Evolutionary conservation across 2,329 filamentous ascomycete species (phyloP).

Genomic region (Aspergillus versicolor): DNA sequence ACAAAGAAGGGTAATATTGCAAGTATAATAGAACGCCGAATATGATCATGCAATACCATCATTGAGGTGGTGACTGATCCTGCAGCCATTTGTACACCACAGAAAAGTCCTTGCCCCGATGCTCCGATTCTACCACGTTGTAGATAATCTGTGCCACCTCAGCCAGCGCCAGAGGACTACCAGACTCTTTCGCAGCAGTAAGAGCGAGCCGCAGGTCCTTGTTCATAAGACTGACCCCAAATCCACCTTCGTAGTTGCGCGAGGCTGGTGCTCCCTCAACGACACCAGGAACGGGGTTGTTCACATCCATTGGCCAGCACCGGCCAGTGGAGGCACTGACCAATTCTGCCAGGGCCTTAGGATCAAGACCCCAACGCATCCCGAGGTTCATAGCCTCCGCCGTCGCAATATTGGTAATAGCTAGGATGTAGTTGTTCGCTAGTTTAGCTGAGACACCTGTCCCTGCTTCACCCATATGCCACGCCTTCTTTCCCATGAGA

Average conservation of each 20-base stretch:
- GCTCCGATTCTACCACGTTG: constrained; percentile 60
- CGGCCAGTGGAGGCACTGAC: constrained; percentile 92
- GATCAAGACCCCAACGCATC: constrained; percentile 61
- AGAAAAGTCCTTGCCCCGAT: constrained; percentile 74
- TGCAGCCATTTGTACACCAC: constrained; percentile 72
- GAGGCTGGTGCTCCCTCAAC: constrained; percentile 72
- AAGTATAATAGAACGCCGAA: background rate
- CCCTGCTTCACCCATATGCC: constrained; percentile 83
- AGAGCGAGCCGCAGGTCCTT: constrained; percentile 76
- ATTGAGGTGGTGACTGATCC: constrained; percentile 27
- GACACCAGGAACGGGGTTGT: constrained; percentile 90
- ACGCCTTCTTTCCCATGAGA: constrained; percentile 80
- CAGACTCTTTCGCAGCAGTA: constrained; percentile 66
- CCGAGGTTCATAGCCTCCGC: constrained; percentile 68
- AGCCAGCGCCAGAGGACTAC: constrained; percentile 65
- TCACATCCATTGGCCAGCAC: constrained; percentile 94
- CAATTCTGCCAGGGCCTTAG: constrained; percentile 72
- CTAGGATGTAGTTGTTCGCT: constrained; percentile 95
- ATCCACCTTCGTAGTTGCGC: constrained; percentile 74
- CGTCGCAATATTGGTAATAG: constrained; percentile 81
- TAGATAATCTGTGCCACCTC: constrained; percentile 66
- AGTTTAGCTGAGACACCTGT: constrained; percentile 88
- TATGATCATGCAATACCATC: background rate
- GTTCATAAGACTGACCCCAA: constrained; percentile 74
- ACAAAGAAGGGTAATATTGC: background rate